phyloP scores from a whole-genome alignment of 768 basidiomycete species.

The Xerocomellus dryophilus region DNA sequence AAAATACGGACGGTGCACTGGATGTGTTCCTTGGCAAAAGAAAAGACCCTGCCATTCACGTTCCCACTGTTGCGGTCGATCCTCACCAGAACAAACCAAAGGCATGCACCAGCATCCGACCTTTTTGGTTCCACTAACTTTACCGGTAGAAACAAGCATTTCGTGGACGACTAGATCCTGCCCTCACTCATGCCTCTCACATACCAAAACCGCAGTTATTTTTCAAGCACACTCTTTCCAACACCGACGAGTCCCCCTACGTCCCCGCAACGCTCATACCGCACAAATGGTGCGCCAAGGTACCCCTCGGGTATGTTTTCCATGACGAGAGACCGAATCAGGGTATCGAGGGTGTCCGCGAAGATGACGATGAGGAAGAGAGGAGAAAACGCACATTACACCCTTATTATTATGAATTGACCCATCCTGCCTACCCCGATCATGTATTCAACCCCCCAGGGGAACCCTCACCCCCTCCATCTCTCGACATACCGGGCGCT shows the following conservation, averaged over 20 bases:
- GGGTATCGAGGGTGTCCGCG: slow-evolving; percentile 9
- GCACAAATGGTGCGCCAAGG: slow-evolving; percentile 80
- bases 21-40: slow-evolving; percentile 73
- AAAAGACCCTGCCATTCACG: slow-evolving; percentile 61
- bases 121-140: slow-evolving; percentile 5
- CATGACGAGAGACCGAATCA: slow-evolving; percentile 29
- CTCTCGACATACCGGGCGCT: slow-evolving; percentile 52
- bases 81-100: slow-evolving; percentile 28
- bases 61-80: slow-evolving; percentile 41
- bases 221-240: slow-evolving; percentile 63
- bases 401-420: slow-evolving; percentile 86
- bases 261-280: slow-evolving; percentile 53
- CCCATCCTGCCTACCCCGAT: slow-evolving; percentile 65
- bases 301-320: slow-evolving; percentile 70
- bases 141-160: slow-evolving; percentile 33
- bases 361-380: slow-evolving; percentile 22
- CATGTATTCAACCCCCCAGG: slow-evolving; percentile 55
- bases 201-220: slow-evolving; percentile 78
- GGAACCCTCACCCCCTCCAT: slow-evolving; percentile 48
- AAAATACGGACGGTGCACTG: slow-evolving; percentile 79
- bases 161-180: slow-evolving; percentile 52
- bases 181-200: slow-evolving; percentile 70
- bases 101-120: slow-evolving; percentile 21
- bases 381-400: slow-evolving; percentile 41
- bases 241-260: slow-evolving; percentile 57